These are phyloP conservation scores for Nicotiana otophora DNA, from an alignment of 257 asterid genomes.

Conservation along the genomic window DNA sequence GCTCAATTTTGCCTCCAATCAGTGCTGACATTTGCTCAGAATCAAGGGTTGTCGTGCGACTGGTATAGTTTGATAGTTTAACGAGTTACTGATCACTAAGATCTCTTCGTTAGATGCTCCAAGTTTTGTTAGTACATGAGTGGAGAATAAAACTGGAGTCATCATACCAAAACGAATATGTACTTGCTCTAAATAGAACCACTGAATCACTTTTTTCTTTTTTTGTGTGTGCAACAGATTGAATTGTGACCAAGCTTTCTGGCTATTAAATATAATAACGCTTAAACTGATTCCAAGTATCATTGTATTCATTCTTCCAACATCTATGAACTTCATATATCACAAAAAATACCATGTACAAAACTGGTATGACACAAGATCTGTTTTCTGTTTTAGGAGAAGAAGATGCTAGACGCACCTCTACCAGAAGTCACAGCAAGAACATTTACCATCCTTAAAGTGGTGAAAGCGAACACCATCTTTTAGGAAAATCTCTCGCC, in stretches of 20 bases:
- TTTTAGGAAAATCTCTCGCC: constrained; percentile 45
- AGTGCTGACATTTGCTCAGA: neutral
- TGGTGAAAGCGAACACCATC: constrained; percentile 55
- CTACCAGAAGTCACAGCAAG: constrained; percentile 54
- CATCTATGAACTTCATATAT: neutral
- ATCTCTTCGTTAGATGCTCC: neutral
- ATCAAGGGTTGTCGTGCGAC: neutral
- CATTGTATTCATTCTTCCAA: neutral
- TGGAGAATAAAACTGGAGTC: neutral
- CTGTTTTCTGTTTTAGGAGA: neutral
- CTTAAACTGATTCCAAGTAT: neutral
- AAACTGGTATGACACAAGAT: neutral
- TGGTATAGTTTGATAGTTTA: neutral
- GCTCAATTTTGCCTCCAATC: neutral
- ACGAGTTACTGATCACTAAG: neutral
- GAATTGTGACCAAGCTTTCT: neutral
- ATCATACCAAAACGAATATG: neutral
- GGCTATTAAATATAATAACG: neutral
- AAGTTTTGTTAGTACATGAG: neutral
- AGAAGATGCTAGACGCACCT: neutral
- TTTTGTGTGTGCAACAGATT: neutral
- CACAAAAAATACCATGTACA: neutral
- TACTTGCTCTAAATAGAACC: neutral
- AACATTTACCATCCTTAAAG: constrained; percentile 51
- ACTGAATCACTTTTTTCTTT: neutral